These are phyloP conservation scores for Penicillium ochrochloron DNA, from an alignment of 495 filamentous ascomycete genomes.

Conservation along the genomic window DNA sequence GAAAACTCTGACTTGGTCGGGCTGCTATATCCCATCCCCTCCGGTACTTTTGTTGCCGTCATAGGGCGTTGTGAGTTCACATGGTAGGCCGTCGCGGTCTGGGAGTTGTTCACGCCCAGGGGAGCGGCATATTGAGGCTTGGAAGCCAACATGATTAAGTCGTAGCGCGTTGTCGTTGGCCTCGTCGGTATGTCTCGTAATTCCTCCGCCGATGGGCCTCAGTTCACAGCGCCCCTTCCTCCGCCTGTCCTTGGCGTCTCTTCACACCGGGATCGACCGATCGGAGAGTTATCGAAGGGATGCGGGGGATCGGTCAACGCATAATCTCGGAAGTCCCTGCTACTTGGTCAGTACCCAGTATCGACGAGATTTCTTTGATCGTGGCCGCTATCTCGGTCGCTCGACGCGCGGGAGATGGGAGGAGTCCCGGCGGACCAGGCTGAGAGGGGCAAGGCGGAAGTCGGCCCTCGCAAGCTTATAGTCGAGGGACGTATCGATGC, in stretches of 20 bases:
- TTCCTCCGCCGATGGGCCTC: constrained; percentile 7
- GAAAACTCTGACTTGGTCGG: constrained; percentile 96
- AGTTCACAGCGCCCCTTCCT: constrained; percentile 18
- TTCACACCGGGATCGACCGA: constrained; percentile 10
- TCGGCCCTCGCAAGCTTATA: not conserved
- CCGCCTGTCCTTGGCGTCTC: constrained; percentile 10
- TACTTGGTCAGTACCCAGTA: constrained; percentile 20
- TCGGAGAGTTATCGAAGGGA: constrained; percentile 12
- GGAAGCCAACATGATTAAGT: constrained; percentile 78
- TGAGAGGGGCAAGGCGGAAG: not conserved
- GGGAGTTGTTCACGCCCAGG: constrained; percentile 60
- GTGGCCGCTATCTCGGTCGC: constrained; percentile 1
- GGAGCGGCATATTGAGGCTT: constrained; percentile 75
- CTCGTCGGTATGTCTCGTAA: constrained; percentile 6
- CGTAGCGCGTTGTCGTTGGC: constrained; percentile 6
- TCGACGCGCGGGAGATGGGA: constrained; percentile 6
- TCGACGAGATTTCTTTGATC: constrained; percentile 1
- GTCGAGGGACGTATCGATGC: not conserved
- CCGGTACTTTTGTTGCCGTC: constrained; percentile 57
- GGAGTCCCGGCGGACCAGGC: not conserved
- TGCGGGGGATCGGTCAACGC: constrained; percentile 23
- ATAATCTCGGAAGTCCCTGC: constrained; percentile 24
- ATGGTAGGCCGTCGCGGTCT: constrained; percentile 60
- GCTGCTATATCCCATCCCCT: constrained; percentile 72
- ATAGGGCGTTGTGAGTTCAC: constrained; percentile 54